These are phyloP conservation scores for Colletotrichum lentis DNA, from an alignment of 2,329 filamentous ascomycete genomes.

Conservation along the genomic window DNA sequence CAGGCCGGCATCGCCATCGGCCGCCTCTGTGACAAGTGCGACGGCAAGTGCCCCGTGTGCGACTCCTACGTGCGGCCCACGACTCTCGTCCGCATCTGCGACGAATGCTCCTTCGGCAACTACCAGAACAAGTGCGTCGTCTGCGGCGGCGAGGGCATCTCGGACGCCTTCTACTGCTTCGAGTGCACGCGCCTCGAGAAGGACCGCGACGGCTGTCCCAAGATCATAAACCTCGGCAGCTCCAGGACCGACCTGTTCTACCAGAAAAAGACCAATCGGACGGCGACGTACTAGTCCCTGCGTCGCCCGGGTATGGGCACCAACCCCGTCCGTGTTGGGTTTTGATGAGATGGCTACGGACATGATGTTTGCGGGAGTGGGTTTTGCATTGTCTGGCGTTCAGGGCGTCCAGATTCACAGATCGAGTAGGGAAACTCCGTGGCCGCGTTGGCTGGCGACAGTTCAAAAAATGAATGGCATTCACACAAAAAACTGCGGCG, in stretches of 20 bases:
- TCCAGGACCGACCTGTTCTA: constrained; percentile 87
- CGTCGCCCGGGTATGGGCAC: constrained; percentile 60
- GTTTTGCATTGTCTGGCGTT: constrained; percentile 42
- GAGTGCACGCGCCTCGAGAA: constrained; percentile 97
- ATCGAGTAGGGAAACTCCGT: neutral
- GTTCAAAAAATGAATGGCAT: constrained; percentile 25
- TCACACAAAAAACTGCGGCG: neutral
- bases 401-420: constrained; percentile 15
- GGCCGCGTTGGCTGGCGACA: neutral
- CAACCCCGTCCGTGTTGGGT: constrained; percentile 1
- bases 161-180: constrained; percentile 98
- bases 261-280: constrained; percentile 72
- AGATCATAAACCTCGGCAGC: constrained; percentile 98
- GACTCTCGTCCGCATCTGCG: constrained; percentile 96
- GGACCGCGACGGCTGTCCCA: constrained; percentile 95
- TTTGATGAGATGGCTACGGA: constrained; percentile 35
- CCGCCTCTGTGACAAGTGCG: constrained; percentile 99
- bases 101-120: constrained; percentile 99
- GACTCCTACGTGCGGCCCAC: constrained; percentile 98
- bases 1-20: constrained; percentile 97
- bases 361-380: constrained; percentile 25
- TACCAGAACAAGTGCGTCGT: constrained; percentile 99
- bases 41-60: constrained; percentile 99
- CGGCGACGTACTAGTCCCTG: constrained; percentile 61
- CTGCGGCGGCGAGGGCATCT: constrained; percentile 97